Evolutionary conservation across 129 eudicot genomes (phyloP).

Genomic region (Apium graveolens): DNA sequence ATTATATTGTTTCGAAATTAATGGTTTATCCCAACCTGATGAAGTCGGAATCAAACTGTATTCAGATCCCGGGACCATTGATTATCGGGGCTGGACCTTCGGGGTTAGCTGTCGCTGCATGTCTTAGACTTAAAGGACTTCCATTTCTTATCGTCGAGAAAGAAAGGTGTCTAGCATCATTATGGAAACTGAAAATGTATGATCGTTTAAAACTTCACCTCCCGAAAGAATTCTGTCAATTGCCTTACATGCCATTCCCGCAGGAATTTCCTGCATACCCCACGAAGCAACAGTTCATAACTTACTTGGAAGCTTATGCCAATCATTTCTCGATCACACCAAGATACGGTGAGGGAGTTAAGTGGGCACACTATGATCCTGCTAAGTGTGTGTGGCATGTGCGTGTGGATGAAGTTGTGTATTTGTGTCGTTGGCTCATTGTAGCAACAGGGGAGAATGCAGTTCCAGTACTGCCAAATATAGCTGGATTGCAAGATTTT

Average conservation of each 20-base stretch:
- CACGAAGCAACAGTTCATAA: slow-evolving; percentile 25
- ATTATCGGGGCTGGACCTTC: slow-evolving; percentile 39
- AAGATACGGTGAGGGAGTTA: slow-evolving; percentile 16
- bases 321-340: slow-evolving; percentile 29
- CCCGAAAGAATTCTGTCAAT: slow-evolving; percentile 36
- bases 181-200: slow-evolving; percentile 34
- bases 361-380: slow-evolving; percentile 14
- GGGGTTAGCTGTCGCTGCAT: slow-evolving; percentile 32
- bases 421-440: slow-evolving; percentile 23
- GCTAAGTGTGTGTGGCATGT: slow-evolving; percentile 10
- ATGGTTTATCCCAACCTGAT: background rate
- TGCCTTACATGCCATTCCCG: slow-evolving; percentile 28
- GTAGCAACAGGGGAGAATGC: slow-evolving; percentile 29
- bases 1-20: background rate
- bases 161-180: slow-evolving; percentile 28
- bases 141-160: slow-evolving; percentile 28
- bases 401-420: background rate
- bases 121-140: slow-evolving; percentile 21
- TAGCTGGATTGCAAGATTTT: slow-evolving; percentile 13
- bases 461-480: slow-evolving; percentile 18
- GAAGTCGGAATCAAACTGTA: slow-evolving; percentile 11
- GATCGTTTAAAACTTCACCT: slow-evolving; percentile 39
- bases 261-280: slow-evolving; percentile 33
- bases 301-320: slow-evolving; percentile 35
- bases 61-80: slow-evolving; percentile 19